Evolutionary conservation across 2,329 filamentous ascomycete species (phyloP).

Genomic region (Colletotrichum ledebouriae): DNA sequence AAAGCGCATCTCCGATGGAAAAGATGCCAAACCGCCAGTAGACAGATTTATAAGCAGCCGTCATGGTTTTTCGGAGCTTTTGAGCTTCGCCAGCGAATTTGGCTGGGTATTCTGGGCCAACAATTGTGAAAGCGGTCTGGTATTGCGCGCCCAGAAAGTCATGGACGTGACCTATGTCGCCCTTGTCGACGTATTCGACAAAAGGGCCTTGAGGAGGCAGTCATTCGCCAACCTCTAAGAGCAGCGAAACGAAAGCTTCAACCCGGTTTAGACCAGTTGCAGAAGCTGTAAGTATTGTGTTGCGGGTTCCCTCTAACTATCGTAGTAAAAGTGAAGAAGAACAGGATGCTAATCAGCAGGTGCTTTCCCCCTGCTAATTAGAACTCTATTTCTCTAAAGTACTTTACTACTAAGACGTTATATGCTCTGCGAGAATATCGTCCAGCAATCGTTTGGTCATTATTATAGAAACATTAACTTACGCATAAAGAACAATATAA

Average conservation of each 20-base stretch:
- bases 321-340: slow-evolving; percentile 72
- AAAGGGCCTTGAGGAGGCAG: neutral
- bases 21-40: slow-evolving; percentile 80
- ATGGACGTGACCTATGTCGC: slow-evolving; percentile 75
- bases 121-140: slow-evolving; percentile 73
- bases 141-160: slow-evolving; percentile 79
- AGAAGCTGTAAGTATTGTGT: slow-evolving; percentile 72
- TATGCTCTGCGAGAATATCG: neutral
- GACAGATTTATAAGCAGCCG: slow-evolving; percentile 78
- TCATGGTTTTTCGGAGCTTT: slow-evolving; percentile 74
- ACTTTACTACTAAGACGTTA: slow-evolving; percentile 60
- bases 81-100: slow-evolving; percentile 79
- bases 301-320: slow-evolving; percentile 73
- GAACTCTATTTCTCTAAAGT: slow-evolving; percentile 81
- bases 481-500: slow-evolving; percentile 29
- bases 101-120: slow-evolving; percentile 76
- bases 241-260: neutral
- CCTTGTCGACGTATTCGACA: slow-evolving; percentile 69
- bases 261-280: slow-evolving; percentile 68
- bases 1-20: slow-evolving; percentile 77
- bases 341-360: slow-evolving; percentile 71
- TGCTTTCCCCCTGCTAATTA: slow-evolving; percentile 72
- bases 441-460: neutral
- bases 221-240: neutral
- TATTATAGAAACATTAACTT: neutral